Conservation (phyloP, 495 filamentous ascomycete species). For the Platismatia glauca region DNA sequence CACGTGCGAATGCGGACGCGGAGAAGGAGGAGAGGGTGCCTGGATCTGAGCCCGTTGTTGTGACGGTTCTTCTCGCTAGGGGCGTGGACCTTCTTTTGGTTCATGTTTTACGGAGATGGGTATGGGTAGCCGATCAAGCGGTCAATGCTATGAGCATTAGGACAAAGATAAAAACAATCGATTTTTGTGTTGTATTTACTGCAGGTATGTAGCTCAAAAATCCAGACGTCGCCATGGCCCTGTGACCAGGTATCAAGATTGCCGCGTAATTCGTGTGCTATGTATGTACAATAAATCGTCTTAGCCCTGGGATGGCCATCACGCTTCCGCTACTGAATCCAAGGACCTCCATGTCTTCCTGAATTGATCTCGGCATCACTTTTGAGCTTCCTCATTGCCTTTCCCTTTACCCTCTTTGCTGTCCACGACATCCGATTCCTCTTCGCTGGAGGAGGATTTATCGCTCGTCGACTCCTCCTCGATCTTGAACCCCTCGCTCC, state of each 20-base stretch:
- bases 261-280: not conserved
- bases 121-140: not conserved
- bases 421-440: conserved; percentile 13
- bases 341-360: not conserved
- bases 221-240: not conserved
- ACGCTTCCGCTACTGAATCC: not conserved
- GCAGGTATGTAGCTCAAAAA: not conserved
- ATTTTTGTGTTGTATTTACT: not conserved
- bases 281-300: not conserved
- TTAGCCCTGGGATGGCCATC: not conserved
- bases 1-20: too few relatives aligned
- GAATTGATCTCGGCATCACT: not conserved
- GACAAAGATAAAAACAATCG: not conserved
- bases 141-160: not conserved
- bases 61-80: too few relatives aligned
- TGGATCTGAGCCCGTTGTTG: too few relatives aligned
- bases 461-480: conserved; percentile 25
- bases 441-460: conserved; percentile 4
- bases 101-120: too few relatives aligned
- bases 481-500: conserved; percentile 53
- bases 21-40: too few relatives aligned
- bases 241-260: not conserved
- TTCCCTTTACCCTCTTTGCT: conserved; percentile 3
- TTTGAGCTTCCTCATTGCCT: conserved; percentile 1
- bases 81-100: too few relatives aligned